Evolutionary conservation across 345 rosid species (phyloP), one percentile per base, ranked within the genome.

Genomic region (Sisymbrium altissimum): DNA sequence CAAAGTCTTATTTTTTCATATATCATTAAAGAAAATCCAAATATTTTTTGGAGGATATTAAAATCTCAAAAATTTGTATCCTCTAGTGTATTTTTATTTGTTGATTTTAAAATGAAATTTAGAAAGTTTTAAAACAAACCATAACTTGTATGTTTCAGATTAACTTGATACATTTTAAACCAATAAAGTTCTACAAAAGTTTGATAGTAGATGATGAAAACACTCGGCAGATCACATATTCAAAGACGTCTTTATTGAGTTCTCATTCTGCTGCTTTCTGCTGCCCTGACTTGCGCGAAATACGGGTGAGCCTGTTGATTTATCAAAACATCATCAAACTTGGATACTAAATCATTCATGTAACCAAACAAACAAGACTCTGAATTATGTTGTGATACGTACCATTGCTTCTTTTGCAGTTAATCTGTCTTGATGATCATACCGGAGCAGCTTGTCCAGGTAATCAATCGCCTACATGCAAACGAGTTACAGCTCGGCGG

Each of bases 331-430:
- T 9, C 21, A 27, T 33, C 48, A 14, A 55, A 55, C n/a, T 11
- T 65, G 13, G 36, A 53, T 18, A 8, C 46, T 12, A 18, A 21
- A 35, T 19, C 27, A 52, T 21, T 5, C 14, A 59, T 32, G 6
- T 4, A 21, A 55, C 35, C 48, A 50, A 36, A 44, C 36, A 49
- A 60, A 27, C 29, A 27, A 27, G 44, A 50, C 18, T 59, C 45
- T 67, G 66, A 71, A 21, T 77, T 5, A 65, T 55, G 21, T 58
- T 27, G 39, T 27, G 40, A 27, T 41, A 72, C 64, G 3, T 79
- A 96, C 99, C 99, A 89, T 92, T 71, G 99, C 99, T 84, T 96
- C 99, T 80, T 76, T 86, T 44, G 98, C 98, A 62, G 98, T 96
- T 74, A 92, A 74, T 75, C 99, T 85, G 84, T 90, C 97, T 75